These are phyloP conservation scores for Zoysia matrella DNA, from an alignment of 202 grass and related monocot genomes.

Conservation along the genomic window DNA sequence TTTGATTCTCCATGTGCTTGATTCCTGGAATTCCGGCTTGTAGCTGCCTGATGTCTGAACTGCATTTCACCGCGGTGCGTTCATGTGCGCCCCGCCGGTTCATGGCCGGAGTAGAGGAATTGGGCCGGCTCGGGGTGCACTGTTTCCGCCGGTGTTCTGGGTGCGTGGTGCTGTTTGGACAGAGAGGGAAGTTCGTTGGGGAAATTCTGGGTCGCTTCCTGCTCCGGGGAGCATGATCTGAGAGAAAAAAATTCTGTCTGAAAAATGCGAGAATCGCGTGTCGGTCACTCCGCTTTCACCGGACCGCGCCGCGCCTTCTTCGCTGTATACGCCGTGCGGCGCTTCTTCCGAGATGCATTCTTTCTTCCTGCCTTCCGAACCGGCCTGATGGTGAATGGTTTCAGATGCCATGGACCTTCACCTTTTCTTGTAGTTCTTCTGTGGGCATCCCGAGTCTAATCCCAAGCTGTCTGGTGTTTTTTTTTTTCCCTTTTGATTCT, in stretches of 20 bases:
- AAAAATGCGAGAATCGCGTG: not conserved
- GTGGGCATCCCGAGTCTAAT: slow-evolving; percentile 1
- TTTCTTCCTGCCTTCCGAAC: not conserved
- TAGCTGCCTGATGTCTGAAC: not conserved
- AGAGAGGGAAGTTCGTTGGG: not conserved
- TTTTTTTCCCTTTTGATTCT: slow-evolving; percentile 15
- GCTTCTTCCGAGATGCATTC: too few relatives aligned
- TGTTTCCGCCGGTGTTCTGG: not conserved
- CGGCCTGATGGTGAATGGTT: not conserved
- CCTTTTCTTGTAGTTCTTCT: not conserved
- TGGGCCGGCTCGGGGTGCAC: not conserved
- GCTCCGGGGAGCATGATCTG: not conserved
- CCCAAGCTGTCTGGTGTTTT: too few relatives aligned
- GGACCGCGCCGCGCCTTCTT: not conserved
- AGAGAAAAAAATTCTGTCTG: too few relatives aligned
- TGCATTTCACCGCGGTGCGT: not conserved
- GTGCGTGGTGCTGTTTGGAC: not conserved
- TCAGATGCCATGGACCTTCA: not conserved
- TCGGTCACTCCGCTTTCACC: not conserved
- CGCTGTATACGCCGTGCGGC: not conserved
- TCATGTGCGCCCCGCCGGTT: not conserved
- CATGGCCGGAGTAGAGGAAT: not conserved
- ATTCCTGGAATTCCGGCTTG: not conserved
- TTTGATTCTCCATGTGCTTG: not conserved
- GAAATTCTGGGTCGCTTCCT: slow-evolving; percentile 6